phyloP scores from a whole-genome alignment of 139 green algal genomes.

The Closterium sp. region DNA sequence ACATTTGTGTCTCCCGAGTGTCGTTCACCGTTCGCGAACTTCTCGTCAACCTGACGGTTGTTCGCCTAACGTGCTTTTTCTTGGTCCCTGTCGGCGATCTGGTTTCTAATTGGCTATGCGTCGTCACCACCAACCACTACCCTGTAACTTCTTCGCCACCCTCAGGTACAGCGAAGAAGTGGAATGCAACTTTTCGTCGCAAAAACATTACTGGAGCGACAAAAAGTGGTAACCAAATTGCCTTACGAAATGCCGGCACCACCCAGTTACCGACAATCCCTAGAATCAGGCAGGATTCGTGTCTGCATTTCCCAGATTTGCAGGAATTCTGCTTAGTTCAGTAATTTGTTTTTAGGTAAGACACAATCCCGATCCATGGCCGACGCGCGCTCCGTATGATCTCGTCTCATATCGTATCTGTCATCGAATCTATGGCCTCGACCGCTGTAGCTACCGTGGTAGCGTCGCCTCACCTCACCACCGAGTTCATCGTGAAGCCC shows the following conservation, averaged over 20 bases:
- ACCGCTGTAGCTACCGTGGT: not conserved
- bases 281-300: not conserved
- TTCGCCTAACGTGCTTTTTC: not conserved
- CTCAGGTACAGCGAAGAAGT: too few relatives aligned
- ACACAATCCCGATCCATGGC: not conserved
- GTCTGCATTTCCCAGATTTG: not conserved
- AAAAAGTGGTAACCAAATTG: too few relatives aligned
- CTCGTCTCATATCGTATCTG: not conserved
- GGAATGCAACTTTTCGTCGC: too few relatives aligned
- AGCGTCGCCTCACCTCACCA: not conserved
- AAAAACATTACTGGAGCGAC: too few relatives aligned
- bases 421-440: not conserved
- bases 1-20: not conserved
- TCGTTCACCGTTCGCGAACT: not conserved
- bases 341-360: not conserved
- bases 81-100: not conserved
- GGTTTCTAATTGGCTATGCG: not conserved
- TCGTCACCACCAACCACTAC: not conserved
- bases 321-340: not conserved
- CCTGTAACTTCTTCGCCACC: too few relatives aligned
- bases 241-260: too few relatives aligned
- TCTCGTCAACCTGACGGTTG: not conserved
- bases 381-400: not conserved
- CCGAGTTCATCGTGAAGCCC: not conserved
- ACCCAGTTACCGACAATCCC: not conserved